Evolutionary conservation across 2,329 filamentous ascomycete genomes (phyloP), one percentile per base, ranked within the genome.

Genomic region (Truncatella angustata): DNA sequence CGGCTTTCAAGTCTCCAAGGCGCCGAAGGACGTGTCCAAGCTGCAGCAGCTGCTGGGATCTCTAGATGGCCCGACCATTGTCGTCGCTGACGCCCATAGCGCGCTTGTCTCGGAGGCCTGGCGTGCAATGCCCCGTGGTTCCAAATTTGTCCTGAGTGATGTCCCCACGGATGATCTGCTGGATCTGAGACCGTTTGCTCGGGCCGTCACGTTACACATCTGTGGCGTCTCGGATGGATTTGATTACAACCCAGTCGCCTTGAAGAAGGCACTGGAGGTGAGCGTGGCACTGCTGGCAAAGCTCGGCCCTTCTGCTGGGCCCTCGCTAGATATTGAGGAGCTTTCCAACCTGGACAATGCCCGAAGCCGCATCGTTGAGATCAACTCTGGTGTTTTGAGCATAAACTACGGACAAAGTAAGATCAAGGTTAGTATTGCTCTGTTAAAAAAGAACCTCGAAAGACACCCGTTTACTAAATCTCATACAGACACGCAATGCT

Each of bases 391-490:
- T 46, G 30, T 51, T 10, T 26, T 51, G 39, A 37, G 40, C 4
- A 35, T 51, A 18, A 20, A 36, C 11, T 51, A 51, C 30, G 42
- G 39, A 11, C 6, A 51, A 23, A 37, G 26, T 40, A 23, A 46
- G 26, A 30, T 51, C 30, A 47, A 47, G 42, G 50, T 48, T 48
- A 47, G 44, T n/a, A n/a, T n/a, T n/a, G n/a, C n/a, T n/a, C n/a
- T n/a, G n/a, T n/a, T n/a, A n/a, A n/a, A n/a, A n/a, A n/a, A n/a
- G n/a, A n/a, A n/a, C n/a, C n/a, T n/a, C n/a, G n/a, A n/a, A n/a
- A n/a, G n/a, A n/a, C n/a, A n/a, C n/a, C n/a, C n/a, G n/a, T n/a
- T n/a, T n/a, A n/a, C n/a, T n/a, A n/a, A n/a, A n/a, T n/a, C n/a
- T n/a, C n/a, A n/a, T n/a, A n/a, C n/a, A n/a, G n/a, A n/a, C n/a